Base-by-base conservation (phyloP, 2,329 filamentous ascomycete species). In the Dothidotthia symphoricarpi region DNA sequence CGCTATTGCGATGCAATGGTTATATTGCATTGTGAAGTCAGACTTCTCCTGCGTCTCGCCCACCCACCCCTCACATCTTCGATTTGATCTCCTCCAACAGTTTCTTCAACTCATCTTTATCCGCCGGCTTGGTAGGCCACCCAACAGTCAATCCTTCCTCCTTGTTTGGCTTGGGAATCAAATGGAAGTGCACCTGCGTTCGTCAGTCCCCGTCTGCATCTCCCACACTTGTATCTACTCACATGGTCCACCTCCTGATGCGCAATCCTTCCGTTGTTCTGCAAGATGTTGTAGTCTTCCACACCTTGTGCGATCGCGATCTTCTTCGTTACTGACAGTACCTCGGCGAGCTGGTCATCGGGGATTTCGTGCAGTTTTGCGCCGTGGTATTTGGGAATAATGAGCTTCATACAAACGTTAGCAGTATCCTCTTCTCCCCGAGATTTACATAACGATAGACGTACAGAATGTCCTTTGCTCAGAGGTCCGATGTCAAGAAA, bases 401-500 rank as follows among this genome's bases (percentile, higher is more conserved):
- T 85, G 63, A 98, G 88, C 91, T 95, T 30, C 9, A n/a, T 8
- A 16, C 16, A 10, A n/a, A 15, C 9, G 13, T 45, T 25, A 43
- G 33, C 24, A 27, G 8, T 6, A 9, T 22, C 19, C 9, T 9
- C 9, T 22, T 24, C 15, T 9, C 13, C 6, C 11, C 4, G n/a
- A n/a, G n/a, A n/a, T n/a, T n/a, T n/a, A n/a, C n/a, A n/a, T n/a
- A n/a, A n/a, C n/a, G 16, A 14, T 22, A 24, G 9, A 43, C 82
- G 59, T 76, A 96, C 91, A 51, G 90, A 87, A 63, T 98, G 93
- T 39, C 93, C 93, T 62, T 80, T 80, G 68, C 84, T 88, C 15
- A 97, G 74, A 3, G 93, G 93, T 51, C 88, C 84, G 70, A 98
- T 96, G 68, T 98, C 93, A 52, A 98, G 85, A 69, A 98, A 98